These are phyloP conservation scores for Fusarium virguliforme DNA, from an alignment of 2,329 filamentous ascomycete genomes.

Conservation along the genomic window DNA sequence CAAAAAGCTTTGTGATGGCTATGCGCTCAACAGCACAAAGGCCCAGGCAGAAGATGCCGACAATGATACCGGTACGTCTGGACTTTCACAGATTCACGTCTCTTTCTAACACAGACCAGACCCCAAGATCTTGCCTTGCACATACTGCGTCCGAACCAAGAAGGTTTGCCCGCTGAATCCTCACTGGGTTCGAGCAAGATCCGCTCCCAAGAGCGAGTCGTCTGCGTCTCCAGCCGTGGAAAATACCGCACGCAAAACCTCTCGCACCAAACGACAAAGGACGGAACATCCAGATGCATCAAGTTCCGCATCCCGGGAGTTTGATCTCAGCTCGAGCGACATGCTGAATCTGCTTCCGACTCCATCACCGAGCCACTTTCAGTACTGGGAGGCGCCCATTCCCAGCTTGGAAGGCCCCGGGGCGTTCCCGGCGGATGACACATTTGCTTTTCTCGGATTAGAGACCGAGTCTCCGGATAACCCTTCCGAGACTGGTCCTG, in stretches of 20 bases:
- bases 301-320: constrained; percentile 7
- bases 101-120: not conserved
- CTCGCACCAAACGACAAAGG: constrained; percentile 27
- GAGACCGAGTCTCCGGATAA: not conserved
- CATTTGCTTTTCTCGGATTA: constrained; percentile 11
- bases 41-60: not conserved
- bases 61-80: not conserved
- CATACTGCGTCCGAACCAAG: constrained; percentile 53
- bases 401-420: constrained; percentile 24
- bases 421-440: constrained; percentile 6
- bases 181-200: constrained; percentile 42
- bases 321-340: constrained; percentile 20
- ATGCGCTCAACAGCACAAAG: constrained; percentile 30
- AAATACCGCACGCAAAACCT: not conserved
- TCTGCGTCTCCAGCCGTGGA: constrained; percentile 12
- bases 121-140: constrained; percentile 42
- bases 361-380: constrained; percentile 24
- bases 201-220: not conserved
- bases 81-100: not conserved
- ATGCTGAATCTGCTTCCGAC: constrained; percentile 30
- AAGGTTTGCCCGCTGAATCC: constrained; percentile 52
- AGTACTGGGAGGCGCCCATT: constrained; percentile 33
- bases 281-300: constrained; percentile 10
- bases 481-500: constrained; percentile 1
- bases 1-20: constrained; percentile 51